Evolutionary conservation across 176 grass and related monocot genomes (phyloP).

Genomic region (Cenchrus purpureus): DNA sequence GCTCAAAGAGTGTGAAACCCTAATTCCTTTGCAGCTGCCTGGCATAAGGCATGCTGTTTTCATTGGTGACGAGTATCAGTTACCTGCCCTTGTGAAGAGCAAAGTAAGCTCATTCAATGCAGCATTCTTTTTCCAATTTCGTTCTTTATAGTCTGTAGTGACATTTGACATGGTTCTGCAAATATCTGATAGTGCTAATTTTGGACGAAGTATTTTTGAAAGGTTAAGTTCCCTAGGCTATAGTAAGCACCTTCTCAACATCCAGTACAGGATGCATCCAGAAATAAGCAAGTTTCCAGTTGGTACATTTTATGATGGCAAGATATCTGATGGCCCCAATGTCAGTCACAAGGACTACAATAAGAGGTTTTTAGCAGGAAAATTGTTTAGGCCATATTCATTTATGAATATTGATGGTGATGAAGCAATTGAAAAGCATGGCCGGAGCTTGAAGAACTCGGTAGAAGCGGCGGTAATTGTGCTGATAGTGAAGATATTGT

Average conservation of each 20-base stretch:
- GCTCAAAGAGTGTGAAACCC: conserved; percentile 67
- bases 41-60: conserved; percentile 52
- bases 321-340: too few relatives aligned
- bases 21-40: conserved; percentile 55
- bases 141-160: conserved; percentile 46
- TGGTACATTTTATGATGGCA: too few relatives aligned
- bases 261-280: too few relatives aligned
- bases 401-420: background rate
- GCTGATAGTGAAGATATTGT: conserved; percentile 41
- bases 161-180: too few relatives aligned
- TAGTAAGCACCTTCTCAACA: too few relatives aligned
- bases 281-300: too few relatives aligned
- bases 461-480: conserved; percentile 51
- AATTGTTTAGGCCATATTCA: too few relatives aligned
- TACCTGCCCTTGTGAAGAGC: conserved; percentile 68
- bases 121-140: background rate
- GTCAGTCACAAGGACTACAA: too few relatives aligned
- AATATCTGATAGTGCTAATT: too few relatives aligned
- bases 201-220: too few relatives aligned
- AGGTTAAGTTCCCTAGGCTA: too few relatives aligned
- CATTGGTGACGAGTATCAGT: conserved; percentile 68
- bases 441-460: conserved; percentile 50
- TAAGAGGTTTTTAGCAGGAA: too few relatives aligned
- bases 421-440: conserved; percentile 40
- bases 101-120: conserved; percentile 37